Percentiles rank a stretch among this genome's conserved stretches.
phyloP scores from a whole-genome alignment of 2,329 filamentous ascomycete genomes.

The Ophiocordyceps camponoti-floridani region DNA sequence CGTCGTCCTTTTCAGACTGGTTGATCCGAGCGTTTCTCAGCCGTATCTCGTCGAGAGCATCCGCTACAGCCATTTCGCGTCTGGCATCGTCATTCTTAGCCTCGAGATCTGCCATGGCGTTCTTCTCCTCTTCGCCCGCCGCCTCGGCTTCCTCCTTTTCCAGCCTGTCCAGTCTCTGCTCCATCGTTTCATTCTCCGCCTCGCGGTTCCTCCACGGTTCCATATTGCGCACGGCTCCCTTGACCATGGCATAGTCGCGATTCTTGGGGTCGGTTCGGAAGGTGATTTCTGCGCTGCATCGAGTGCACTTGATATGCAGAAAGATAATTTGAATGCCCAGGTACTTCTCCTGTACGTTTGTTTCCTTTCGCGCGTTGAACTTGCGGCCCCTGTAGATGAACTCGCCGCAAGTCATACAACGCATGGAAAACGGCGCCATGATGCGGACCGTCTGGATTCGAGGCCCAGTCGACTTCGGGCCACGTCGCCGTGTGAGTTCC shows the following conservation, averaged over 20 bases:
- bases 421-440: slow-evolving; percentile 39
- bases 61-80: slow-evolving; percentile 89
- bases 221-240: slow-evolving; percentile 79
- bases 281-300: slow-evolving; percentile 73
- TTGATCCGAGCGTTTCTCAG: slow-evolving; percentile 81
- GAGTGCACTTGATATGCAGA: slow-evolving; percentile 70
- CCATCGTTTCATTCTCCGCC: slow-evolving; percentile 61
- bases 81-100: slow-evolving; percentile 86
- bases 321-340: slow-evolving; percentile 72
- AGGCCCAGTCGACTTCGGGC: slow-evolving; percentile 54
- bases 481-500: slow-evolving; percentile 53
- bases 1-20: slow-evolving; percentile 50
- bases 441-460: slow-evolving; percentile 75
- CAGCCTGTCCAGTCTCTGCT: slow-evolving; percentile 69
- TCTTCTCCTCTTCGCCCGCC: slow-evolving; percentile 50
- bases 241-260: slow-evolving; percentile 70
- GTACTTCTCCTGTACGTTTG: slow-evolving; percentile 73
- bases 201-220: slow-evolving; percentile 63
- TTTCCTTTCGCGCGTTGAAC: slow-evolving; percentile 91
- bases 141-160: slow-evolving; percentile 55
- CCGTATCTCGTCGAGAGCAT: slow-evolving; percentile 87
- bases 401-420: slow-evolving; percentile 37
- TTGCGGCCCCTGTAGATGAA: slow-evolving; percentile 89
- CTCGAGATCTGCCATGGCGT: slow-evolving; percentile 91
- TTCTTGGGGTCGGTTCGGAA: slow-evolving; percentile 93